These are phyloP conservation scores for Haplosporangium gracile DNA, from an alignment of 192 early-diverging fungal genomes.

Conservation along the genomic window DNA sequence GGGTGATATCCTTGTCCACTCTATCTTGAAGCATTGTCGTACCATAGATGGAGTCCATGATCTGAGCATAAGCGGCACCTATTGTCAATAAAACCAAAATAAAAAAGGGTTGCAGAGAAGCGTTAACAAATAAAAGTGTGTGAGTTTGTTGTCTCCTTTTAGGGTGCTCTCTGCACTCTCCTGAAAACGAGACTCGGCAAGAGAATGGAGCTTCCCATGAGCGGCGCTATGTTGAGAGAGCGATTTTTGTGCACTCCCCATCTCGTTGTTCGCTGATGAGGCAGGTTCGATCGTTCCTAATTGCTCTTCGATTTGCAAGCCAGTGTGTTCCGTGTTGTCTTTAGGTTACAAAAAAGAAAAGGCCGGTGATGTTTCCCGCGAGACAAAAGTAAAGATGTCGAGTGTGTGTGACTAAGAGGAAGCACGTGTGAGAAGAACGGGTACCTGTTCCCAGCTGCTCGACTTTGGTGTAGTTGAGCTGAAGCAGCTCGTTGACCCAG, in stretches of 20 bases:
- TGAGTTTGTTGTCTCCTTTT: not conserved
- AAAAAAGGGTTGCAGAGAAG: not conserved
- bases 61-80: conserved; percentile 80
- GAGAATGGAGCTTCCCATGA: not conserved
- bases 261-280: not conserved
- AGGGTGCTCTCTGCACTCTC: not conserved
- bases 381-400: not conserved
- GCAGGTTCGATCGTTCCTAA: not conserved
- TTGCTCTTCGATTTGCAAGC: not conserved
- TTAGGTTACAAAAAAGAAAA: not conserved
- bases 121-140: not conserved
- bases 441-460: conserved; percentile 95
- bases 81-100: conserved; percentile 6
- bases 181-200: not conserved
- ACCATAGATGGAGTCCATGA: conserved; percentile 81
- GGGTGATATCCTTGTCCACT: not conserved
- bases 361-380: not conserved
- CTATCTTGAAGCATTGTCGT: conserved; percentile 9
- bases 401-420: not conserved
- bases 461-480: conserved; percentile 91
- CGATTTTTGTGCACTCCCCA: not conserved
- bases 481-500: conserved; percentile 96
- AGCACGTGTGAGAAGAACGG: not conserved
- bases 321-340: not conserved
- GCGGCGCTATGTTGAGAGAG: not conserved